Evolutionary conservation across 352 stramenopile genomes (phyloP).

Genomic region (Pythium aristosporum): DNA sequence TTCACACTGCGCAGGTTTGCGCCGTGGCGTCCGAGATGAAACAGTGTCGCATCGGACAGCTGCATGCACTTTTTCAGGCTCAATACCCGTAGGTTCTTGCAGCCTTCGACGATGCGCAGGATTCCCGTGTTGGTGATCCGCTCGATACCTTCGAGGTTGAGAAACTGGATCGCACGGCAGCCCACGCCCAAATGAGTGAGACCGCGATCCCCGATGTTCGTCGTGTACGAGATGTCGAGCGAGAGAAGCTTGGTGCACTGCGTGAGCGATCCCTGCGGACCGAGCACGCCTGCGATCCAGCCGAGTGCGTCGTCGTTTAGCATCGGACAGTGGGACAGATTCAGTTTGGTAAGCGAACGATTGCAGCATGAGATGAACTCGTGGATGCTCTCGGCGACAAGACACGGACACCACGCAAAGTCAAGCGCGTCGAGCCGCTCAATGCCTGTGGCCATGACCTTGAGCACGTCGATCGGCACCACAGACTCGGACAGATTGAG

Average conservation of each 20-base stretch:
- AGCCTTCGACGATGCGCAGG: constrained; percentile 45
- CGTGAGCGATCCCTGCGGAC: constrained; percentile 60
- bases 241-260: constrained; percentile 61
- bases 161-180: constrained; percentile 61
- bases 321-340: constrained; percentile 53
- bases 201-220: constrained; percentile 55
- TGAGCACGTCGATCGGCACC: constrained; percentile 54
- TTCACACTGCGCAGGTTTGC: constrained; percentile 60
- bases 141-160: constrained; percentile 72
- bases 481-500: constrained; percentile 53
- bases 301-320: constrained; percentile 74
- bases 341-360: constrained; percentile 46
- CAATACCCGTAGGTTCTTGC: constrained; percentile 51
- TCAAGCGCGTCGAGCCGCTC: constrained; percentile 52
- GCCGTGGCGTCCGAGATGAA: constrained; percentile 47
- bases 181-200: constrained; percentile 46
- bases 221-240: constrained; percentile 66
- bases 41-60: constrained; percentile 48
- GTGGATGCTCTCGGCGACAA: constrained; percentile 55
- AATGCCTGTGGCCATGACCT: constrained; percentile 72
- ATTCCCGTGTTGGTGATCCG: constrained; percentile 53
- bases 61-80: constrained; percentile 64
- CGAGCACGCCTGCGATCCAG: constrained; percentile 65
- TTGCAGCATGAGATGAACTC: constrained; percentile 78
- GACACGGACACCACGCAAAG: constrained; percentile 54